A percentile compares a stretch with the other conserved stretches of the same genome.
Conservation (phyloP, 1,284 basidiomycete species). For the Ustilago xerochloae region DNA sequence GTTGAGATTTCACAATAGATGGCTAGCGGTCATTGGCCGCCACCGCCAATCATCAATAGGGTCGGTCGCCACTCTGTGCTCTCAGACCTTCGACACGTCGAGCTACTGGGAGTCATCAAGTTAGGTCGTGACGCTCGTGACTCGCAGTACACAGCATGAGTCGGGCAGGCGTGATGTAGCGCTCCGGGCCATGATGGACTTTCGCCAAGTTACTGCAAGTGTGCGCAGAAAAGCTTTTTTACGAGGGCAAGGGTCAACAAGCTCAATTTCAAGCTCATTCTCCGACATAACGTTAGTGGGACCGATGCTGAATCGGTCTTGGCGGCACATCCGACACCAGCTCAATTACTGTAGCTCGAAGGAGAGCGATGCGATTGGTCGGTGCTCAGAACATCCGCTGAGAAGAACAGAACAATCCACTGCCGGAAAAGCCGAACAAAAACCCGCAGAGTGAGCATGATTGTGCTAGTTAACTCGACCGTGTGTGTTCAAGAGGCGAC, state of each 20-base stretch:
- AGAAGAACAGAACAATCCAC: too few relatives aligned
- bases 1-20: too few relatives aligned
- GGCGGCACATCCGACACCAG: neutral
- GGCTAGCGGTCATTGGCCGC: too few relatives aligned
- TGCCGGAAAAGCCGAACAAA: neutral
- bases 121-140: too few relatives aligned
- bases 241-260: neutral
- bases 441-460: neutral
- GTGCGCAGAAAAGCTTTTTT: neutral
- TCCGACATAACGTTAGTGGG: neutral
- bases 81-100: too few relatives aligned
- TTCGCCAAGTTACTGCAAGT: too few relatives aligned
- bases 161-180: too few relatives aligned
- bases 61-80: too few relatives aligned
- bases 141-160: too few relatives aligned
- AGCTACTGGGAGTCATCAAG: too few relatives aligned
- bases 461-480: neutral
- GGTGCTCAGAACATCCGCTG: neutral
- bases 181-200: too few relatives aligned
- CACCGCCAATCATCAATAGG: too few relatives aligned
- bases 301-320: neutral
- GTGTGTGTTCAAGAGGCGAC: neutral
- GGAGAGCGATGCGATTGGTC: slow-evolving; percentile 1
- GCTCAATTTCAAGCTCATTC: neutral
- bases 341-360: neutral